Base-by-base conservation (phyloP, 768 basidiomycete genomes). In the Dentipellis sp. region DNA sequence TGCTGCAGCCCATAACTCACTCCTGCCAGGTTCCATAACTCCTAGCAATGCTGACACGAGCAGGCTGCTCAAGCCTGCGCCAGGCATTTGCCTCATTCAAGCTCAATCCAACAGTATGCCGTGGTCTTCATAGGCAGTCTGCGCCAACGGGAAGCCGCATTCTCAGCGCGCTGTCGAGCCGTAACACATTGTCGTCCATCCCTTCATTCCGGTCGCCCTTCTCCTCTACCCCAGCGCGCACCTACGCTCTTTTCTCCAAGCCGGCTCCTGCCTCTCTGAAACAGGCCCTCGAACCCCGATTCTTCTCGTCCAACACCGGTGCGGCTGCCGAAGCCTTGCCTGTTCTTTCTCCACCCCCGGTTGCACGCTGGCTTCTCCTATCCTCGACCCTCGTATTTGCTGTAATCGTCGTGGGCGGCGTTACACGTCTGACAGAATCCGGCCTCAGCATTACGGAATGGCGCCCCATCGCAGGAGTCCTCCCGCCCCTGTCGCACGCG, bases 361-460 rank as follows among this genome's bases (percentile, higher is more conserved):
- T 95, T 10, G 88, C 85, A 7, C 75, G 78, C 57, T 97, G 95
- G 93, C 81, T 99, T 16, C 77, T 94, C 65, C 67, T 79, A 52
- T 94, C 92, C 14, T 88, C 93, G 0, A 82, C 81, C 4, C 74
- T 99, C 35, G 92, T 95, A 21, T 87, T 98, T 61, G 86, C 84
- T 17, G 91, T 99, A 66, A 84, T 98, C 63, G 86, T 98, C 53
- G 90, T 99, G 4, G 97, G 97, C 29, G 97, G 95, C 9, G 80
- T 99, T 57, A 99, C 97, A 2, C 87, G 97, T 45, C 80, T 99
- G 57, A 99, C 97, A 1, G 97, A 99, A 71, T 95, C 93, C 14
- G 97, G 97, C 12, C 74, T 99, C 58, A 94, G 92, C 68, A 99
- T 99, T 68, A 97, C 94, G 21, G 97, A 99, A 77, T 99, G 97